Evolutionary conservation across 495 filamentous ascomycete genomes (phyloP).

Genomic region (Hypoxylon perforatum): DNA sequence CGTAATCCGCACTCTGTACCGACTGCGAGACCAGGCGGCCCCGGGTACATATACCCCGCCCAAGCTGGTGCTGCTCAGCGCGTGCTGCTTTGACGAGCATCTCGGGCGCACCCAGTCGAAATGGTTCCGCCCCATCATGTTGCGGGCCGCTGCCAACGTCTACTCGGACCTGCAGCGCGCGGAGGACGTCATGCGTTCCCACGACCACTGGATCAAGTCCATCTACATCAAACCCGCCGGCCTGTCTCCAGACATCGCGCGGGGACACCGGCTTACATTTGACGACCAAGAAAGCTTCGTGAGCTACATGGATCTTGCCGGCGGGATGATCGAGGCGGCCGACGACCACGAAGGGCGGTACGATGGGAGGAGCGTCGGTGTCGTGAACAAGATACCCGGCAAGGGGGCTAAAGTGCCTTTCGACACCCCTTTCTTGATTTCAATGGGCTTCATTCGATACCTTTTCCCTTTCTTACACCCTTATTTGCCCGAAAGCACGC

Average conservation of each 20-base stretch:
- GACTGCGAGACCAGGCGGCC: conserved; percentile 16
- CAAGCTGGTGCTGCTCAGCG: conserved; percentile 54
- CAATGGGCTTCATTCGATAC: conserved; percentile 45
- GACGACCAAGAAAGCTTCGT: conserved; percentile 48
- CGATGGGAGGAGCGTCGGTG: conserved; percentile 52
- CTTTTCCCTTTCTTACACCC: conserved; percentile 48
- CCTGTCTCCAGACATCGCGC: conserved; percentile 50
- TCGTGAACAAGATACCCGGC: conserved; percentile 36
- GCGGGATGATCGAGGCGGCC: conserved; percentile 61
- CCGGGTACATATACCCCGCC: conserved; percentile 30
- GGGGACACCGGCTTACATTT: conserved; percentile 54
- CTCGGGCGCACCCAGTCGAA: conserved; percentile 43
- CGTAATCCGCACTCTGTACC: conserved; percentile 49
- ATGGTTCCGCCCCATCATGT: conserved; percentile 42
- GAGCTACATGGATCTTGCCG: conserved; percentile 58
- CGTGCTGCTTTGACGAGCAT: conserved; percentile 49
- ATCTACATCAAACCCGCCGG: conserved; percentile 60
- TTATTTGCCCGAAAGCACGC: conserved; percentile 40
- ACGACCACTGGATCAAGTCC: conserved; percentile 49
- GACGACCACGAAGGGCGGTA: conserved; percentile 48
- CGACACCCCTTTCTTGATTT: conserved; percentile 33
- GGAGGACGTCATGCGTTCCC: conserved; percentile 50
- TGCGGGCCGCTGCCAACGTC: conserved; percentile 44
- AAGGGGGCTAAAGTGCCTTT: conserved; percentile 31
- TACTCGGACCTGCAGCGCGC: conserved; percentile 52